Conservation (phyloP, 345 rosid genomes). For the Angophora floribunda region DNA sequence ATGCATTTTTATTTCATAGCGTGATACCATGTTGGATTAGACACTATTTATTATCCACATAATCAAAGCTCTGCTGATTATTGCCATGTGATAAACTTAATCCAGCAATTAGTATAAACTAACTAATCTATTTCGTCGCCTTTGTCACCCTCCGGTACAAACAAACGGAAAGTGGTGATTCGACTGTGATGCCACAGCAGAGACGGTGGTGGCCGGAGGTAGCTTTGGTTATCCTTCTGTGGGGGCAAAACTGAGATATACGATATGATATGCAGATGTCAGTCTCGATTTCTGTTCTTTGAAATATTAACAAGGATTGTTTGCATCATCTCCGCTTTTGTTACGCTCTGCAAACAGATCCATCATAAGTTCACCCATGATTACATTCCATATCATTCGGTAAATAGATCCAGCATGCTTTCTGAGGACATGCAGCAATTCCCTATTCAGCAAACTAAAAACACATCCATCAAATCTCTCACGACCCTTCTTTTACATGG, state of each 20-base stretch:
- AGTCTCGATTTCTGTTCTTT: background rate
- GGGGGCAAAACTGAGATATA: background rate
- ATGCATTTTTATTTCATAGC: background rate
- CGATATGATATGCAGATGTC: background rate
- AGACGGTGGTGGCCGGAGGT: background rate
- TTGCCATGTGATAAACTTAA: background rate
- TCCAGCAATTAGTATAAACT: background rate
- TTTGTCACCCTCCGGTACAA: background rate
- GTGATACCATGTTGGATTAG: background rate
- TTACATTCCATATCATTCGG: background rate
- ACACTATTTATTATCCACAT: background rate
- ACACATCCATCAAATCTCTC: background rate
- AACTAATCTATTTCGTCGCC: background rate
- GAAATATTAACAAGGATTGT: background rate
- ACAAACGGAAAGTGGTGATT: background rate
- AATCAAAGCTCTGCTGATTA: background rate
- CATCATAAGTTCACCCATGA: background rate
- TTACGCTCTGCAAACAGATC: background rate
- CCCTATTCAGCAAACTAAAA: background rate
- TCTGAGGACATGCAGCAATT: background rate
- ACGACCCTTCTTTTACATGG: background rate
- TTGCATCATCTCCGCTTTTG: background rate
- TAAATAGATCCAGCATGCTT: background rate
- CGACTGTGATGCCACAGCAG: background rate
- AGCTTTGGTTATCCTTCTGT: background rate